These are phyloP conservation scores for Nidularia sp. DNA, from an alignment of 768 basidiomycete genomes.

Conservation along the genomic window DNA sequence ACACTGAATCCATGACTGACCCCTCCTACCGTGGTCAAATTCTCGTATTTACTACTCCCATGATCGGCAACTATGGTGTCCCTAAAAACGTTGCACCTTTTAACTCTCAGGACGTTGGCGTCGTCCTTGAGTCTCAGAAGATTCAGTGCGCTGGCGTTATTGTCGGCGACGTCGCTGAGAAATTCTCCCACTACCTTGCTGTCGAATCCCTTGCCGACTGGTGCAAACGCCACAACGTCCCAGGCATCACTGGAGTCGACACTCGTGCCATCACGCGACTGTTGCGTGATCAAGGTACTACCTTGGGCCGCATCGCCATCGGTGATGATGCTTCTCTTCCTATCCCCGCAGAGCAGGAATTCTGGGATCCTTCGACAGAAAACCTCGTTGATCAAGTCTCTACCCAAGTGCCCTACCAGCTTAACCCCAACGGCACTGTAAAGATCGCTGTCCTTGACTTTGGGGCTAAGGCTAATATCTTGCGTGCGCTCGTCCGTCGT, in stretches of 20 bases:
- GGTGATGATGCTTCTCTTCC: conserved; percentile 65
- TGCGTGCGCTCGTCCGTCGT: conserved; percentile 87
- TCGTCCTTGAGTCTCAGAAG: conserved; percentile 81
- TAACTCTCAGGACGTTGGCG: conserved; percentile 77
- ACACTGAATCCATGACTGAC: conserved; percentile 99
- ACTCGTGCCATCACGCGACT: conserved; percentile 94
- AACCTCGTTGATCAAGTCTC: conserved; percentile 95
- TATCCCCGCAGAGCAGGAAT: conserved; percentile 63
- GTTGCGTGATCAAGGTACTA: conserved; percentile 95
- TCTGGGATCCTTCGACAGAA: conserved; percentile 89
- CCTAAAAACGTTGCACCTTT: conserved; percentile 73
- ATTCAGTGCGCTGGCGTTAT: conserved; percentile 92
- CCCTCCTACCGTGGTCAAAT: conserved; percentile 98
- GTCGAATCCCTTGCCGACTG: conserved; percentile 91
- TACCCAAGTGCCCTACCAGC: conserved; percentile 75
- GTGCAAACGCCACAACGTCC: conserved; percentile 87
- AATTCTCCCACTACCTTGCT: conserved; percentile 91
- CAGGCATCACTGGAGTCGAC: conserved; percentile 95
- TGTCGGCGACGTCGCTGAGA: conserved; percentile 92
- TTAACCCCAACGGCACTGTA: conserved; percentile 85
- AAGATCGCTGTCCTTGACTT: conserved; percentile 96
- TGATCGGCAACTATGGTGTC: conserved; percentile 99
- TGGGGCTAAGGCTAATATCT: conserved; percentile 96
- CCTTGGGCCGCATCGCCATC: conserved; percentile 85
- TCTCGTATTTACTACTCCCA: conserved; percentile 95